Base-by-base conservation (phyloP, 352 stramenopile genomes). In the Phytopythium montanum region DNA sequence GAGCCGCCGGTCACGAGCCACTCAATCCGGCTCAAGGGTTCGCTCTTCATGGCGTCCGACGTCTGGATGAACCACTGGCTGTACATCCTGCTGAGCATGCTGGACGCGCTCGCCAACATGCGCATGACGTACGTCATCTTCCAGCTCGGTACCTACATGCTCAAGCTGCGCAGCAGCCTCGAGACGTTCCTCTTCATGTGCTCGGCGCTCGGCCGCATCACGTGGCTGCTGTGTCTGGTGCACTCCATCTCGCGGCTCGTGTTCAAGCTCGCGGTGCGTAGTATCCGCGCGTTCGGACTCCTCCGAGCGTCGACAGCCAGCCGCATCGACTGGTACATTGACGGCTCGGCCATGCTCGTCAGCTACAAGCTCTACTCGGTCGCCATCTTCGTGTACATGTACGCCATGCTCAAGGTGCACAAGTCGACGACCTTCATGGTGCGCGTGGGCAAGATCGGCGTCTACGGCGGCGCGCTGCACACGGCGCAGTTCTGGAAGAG, bases 41-140 rank as follows among this genome's bases (percentile, higher is more conserved):
- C 48, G 9, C n/a, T 65, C 1, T 53, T 73, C 41, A 68, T 73
- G 52, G 72, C 64, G 2, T 76, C 69, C 42, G 69, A 81, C 45
- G 26, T 75, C 18, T 81, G 72, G 72, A 70, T 72, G 59, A 78
- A 78, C 54, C 62, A 81, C 55, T 78, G 72, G 72, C 48, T 81
- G 14, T 78, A 78, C 60, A 76, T 81, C 38, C 19, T 25, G 10
- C 50, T 81, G 2, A 81, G 69, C 45, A 74, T 77, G 26, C 31
- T 71, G 1, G 72, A 78, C 28, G 46, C 69, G n/a, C 31, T 76
- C n/a, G 42, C 54, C 13, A 78, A 67, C 39, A 56, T 71, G 13
- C 63, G 62, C 9, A 64, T 66, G 48, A 76, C 62, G 1, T 81
- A 81, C 44, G 60, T 72, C 10, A 56, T 74, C 13, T 56, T 70